These are phyloP conservation scores for Euphorbia lathyris DNA, from an alignment of 345 rosid species.

Conservation along the genomic window DNA sequence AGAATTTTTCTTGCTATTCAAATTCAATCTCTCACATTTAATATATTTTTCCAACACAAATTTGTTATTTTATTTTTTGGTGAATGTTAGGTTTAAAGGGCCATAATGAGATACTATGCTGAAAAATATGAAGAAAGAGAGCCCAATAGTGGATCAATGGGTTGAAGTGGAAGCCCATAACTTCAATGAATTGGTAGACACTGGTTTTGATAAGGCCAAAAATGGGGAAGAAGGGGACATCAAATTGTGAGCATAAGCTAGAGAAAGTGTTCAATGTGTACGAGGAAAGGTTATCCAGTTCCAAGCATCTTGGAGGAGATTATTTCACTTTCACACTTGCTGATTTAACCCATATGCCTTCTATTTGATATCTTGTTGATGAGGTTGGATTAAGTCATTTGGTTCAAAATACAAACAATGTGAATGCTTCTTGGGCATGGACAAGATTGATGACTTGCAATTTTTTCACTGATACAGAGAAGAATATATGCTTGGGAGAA, in stretches of 20 bases:
- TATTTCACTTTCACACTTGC: slow-evolving; percentile 63
- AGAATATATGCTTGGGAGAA: no score
- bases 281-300: slow-evolving; percentile 50
- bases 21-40: no score
- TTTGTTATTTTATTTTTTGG: not conserved
- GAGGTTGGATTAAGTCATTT: slow-evolving; percentile 46
- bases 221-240: slow-evolving; percentile 44
- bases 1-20: no score
- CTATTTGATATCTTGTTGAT: slow-evolving; percentile 38
- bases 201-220: slow-evolving; percentile 45
- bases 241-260: slow-evolving; percentile 43
- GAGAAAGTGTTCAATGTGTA: slow-evolving; percentile 65
- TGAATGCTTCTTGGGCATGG: slow-evolving; percentile 87
- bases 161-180: slow-evolving; percentile 87
- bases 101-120: slow-evolving; percentile 77
- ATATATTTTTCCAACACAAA: no score
- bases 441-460: slow-evolving; percentile 56
- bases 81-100: slow-evolving; percentile 70
- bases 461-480: no score
- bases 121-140: slow-evolving; percentile 63
- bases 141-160: slow-evolving; percentile 83
- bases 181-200: slow-evolving; percentile 54
- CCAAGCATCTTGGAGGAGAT: slow-evolving; percentile 61
- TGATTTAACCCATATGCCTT: slow-evolving; percentile 72
- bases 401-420: slow-evolving; percentile 42